Percentiles rank a stretch among this genome's conserved stretches.
phyloP scores from a whole-genome alignment of 768 basidiomycete species.

The Leccinum broughii region DNA sequence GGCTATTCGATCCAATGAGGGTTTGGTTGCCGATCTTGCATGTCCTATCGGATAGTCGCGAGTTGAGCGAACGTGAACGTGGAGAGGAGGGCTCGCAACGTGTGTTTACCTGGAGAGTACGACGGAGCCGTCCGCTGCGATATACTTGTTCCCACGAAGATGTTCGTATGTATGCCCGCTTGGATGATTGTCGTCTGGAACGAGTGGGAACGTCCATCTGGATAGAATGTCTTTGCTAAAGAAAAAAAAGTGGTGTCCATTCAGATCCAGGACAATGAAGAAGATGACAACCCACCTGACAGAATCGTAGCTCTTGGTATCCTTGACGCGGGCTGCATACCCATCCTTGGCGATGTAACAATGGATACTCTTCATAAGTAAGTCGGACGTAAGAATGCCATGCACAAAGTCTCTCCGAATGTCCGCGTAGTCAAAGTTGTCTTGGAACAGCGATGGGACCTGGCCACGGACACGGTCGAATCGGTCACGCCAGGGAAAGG shows the following conservation, averaged over 20 bases:
- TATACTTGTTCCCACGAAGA: conserved; percentile 84
- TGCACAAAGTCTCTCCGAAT: conserved; percentile 92
- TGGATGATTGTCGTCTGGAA: conserved; percentile 92
- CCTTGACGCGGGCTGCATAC: conserved; percentile 93
- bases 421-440: conserved; percentile 97
- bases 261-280: neutral
- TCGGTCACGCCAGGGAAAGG: neutral
- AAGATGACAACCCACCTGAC: conserved; percentile 58
- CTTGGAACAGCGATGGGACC: conserved; percentile 96
- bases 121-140: conserved; percentile 77
- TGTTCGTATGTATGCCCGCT: conserved; percentile 82
- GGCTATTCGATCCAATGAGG: conserved; percentile 80
- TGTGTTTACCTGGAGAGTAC: conserved; percentile 71
- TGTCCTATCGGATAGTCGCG: conserved; percentile 54
- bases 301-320: conserved; percentile 89
- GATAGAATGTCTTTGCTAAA: conserved; percentile 88
- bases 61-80: neutral
- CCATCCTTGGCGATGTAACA: conserved; percentile 87
- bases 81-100: neutral
- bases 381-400: conserved; percentile 90
- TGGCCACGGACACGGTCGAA: conserved; percentile 32
- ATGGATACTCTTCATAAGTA: conserved; percentile 92
- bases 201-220: conserved; percentile 93
- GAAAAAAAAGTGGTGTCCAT: too few species aligned
- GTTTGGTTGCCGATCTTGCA: conserved; percentile 80